phyloP scores from a whole-genome alignment of 805 yeast genomes.

The Maudiozyma pseudohumilis region DNA sequence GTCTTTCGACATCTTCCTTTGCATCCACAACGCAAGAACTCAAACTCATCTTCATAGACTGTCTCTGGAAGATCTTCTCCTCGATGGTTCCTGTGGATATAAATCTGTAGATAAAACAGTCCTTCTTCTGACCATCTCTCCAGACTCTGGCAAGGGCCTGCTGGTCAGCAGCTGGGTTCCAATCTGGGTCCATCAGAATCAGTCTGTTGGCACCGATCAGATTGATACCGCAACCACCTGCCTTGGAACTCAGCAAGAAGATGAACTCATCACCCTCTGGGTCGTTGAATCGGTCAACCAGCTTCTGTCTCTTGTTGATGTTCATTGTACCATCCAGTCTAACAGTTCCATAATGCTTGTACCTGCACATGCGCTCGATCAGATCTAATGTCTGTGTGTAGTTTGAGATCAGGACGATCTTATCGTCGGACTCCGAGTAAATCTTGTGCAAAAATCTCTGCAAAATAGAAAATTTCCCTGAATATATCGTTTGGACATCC shows the following conservation, averaged over 20 bases:
- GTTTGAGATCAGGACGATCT: constrained; percentile 88
- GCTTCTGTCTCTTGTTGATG: constrained; percentile 83
- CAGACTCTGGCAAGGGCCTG: constrained; percentile 96
- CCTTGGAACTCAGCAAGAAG: constrained; percentile 84
- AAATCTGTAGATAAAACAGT: constrained; percentile 88
- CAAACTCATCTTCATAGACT: constrained; percentile 83
- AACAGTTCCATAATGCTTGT: constrained; percentile 60
- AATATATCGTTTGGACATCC: constrained; percentile 68
- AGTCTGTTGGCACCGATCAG: constrained; percentile 92
- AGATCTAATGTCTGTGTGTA: constrained; percentile 91
- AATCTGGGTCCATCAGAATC: constrained; percentile 81
- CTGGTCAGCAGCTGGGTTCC: constrained; percentile 98
- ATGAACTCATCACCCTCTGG: constrained; percentile 81
- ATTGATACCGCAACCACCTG: constrained; percentile 98
- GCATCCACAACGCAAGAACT: constrained; percentile 97
- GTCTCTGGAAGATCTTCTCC: constrained; percentile 92
- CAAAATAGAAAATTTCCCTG: constrained; percentile 79
- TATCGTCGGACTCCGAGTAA: constrained; percentile 75
- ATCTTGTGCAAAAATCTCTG: constrained; percentile 78
- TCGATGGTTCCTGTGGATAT: constrained; percentile 93
- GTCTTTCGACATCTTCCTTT: constrained; percentile 86
- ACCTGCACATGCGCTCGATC: constrained; percentile 77
- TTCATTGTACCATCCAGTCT: constrained; percentile 90
- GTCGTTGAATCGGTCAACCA: constrained; percentile 85
- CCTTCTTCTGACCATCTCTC: constrained; percentile 98